Percentiles rank a stretch among this genome's conserved stretches.
Conservation (phyloP, 2,329 filamentous ascomycete species). For the Aaosphaeria pasadenensis region DNA sequence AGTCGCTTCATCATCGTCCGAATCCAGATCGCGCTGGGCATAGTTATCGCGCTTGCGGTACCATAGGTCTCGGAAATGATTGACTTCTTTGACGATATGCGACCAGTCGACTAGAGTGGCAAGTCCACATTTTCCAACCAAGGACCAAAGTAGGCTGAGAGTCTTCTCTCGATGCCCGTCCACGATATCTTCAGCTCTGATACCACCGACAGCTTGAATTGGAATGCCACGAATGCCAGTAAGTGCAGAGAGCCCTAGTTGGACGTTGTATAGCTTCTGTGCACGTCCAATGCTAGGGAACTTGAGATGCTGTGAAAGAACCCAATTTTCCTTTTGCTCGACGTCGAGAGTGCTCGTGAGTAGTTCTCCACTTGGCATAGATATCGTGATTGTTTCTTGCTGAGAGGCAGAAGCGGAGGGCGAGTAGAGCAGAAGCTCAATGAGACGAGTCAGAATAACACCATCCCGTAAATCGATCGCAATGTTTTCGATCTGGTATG, state of each 20-base stretch:
- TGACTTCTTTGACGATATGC: conserved; percentile 52
- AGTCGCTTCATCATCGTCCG: conserved; percentile 23
- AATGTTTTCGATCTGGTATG: conserved; percentile 57
- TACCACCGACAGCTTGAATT: conserved; percentile 39
- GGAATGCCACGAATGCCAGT: conserved; percentile 41
- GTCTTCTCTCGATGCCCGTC: conserved; percentile 65
- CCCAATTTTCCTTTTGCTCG: conserved; percentile 38
- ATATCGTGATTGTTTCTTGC: conserved; percentile 42
- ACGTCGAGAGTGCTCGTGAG: conserved; percentile 37
- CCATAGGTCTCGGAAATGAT: conserved; percentile 38
- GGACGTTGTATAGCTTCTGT: conserved; percentile 59
- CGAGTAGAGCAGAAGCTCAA: conserved; percentile 55
- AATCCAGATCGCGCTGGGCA: conserved; percentile 30
- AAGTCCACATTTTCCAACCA: conserved; percentile 58
- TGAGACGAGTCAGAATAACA: conserved; percentile 56
- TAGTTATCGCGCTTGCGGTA: conserved; percentile 26
- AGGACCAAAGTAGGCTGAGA: conserved; percentile 57
- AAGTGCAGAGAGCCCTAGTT: conserved; percentile 55
- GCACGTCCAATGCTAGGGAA: conserved; percentile 54
- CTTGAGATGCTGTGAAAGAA: conserved; percentile 57
- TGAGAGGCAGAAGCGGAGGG: conserved; percentile 26
- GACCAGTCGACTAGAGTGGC: conserved; percentile 54
- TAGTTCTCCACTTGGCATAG: conserved; percentile 44
- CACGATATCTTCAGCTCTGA: conserved; percentile 58
- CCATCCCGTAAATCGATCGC: conserved; percentile 63